phyloP scores from a whole-genome alignment of 2,329 filamentous ascomycete species.

The Penicillium fuscoglaucum region DNA sequence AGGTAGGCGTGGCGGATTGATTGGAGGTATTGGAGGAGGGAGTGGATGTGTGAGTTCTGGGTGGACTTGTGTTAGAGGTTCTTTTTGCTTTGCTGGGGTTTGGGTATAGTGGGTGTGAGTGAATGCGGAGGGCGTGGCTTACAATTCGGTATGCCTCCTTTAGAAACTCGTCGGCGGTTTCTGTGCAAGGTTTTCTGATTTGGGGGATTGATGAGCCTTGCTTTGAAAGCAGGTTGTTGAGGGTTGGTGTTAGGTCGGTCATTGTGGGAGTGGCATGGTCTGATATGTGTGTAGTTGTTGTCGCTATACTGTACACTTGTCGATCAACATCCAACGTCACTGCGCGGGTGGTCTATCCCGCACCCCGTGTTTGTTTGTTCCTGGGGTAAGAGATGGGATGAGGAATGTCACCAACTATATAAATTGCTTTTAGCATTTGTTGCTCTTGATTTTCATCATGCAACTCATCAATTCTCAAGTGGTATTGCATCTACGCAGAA shows the following conservation, averaged over 20 bases:
- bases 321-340: conserved; percentile 19
- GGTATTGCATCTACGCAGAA: background rate
- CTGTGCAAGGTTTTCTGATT: conserved; percentile 21
- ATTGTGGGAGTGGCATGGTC: conserved; percentile 27
- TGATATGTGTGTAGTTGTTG: conserved; percentile 5
- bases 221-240: conserved; percentile 38
- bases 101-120: background rate
- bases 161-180: conserved; percentile 75
- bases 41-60: conserved; percentile 81
- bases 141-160: conserved; percentile 95
- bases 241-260: conserved; percentile 44
- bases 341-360: conserved; percentile 13
- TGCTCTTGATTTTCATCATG: background rate
- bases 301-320: conserved; percentile 4
- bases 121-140: conserved; percentile 15
- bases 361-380: background rate
- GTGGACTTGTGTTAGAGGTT: background rate
- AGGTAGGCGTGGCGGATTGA: conserved; percentile 89
- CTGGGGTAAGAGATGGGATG: background rate
- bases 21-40: conserved; percentile 75
- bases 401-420: background rate
- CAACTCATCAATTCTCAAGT: background rate
- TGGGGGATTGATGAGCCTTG: conserved; percentile 34
- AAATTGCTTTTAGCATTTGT: background rate
- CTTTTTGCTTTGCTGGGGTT: background rate